A percentile compares a stretch with the other conserved stretches of the same genome.
phyloP scores from a whole-genome alignment of 768 basidiomycete species.

The Termitomyces sp. region DNA sequence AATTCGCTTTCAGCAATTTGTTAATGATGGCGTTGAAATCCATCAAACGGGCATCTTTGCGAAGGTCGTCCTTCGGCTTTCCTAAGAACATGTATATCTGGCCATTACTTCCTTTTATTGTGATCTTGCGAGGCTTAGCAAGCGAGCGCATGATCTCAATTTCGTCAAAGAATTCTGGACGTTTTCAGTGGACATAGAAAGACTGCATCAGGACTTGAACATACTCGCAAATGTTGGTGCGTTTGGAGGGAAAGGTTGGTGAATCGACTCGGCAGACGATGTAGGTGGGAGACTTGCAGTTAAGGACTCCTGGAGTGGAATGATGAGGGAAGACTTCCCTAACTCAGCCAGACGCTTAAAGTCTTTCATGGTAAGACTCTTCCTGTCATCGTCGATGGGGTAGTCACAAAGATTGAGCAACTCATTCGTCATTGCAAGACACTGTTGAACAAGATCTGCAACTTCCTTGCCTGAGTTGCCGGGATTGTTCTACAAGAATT shows the following conservation, averaged over 20 bases:
- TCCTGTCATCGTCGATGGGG: constrained; percentile 34
- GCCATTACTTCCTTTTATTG: constrained; percentile 78
- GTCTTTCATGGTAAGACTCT: constrained; percentile 42
- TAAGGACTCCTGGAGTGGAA: constrained; percentile 90
- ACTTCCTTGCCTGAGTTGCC: constrained; percentile 34
- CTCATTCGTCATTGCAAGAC: constrained; percentile 58
- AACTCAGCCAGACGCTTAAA: constrained; percentile 52
- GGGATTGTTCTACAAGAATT: constrained; percentile 36
- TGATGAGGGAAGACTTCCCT: constrained; percentile 65
- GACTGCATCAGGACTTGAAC: constrained; percentile 8
- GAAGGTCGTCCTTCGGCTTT: constrained; percentile 95
- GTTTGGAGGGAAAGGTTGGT: constrained; percentile 77
- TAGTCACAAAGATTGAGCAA: constrained; percentile 64
- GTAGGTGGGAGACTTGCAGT: constrained; percentile 83
- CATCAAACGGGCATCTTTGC: constrained; percentile 97
- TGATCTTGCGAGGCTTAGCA: constrained; percentile 87
- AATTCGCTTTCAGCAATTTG: constrained; percentile 89
- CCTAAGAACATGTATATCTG: constrained; percentile 86
- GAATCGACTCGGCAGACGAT: constrained; percentile 49
- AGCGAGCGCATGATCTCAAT: constrained; percentile 90
- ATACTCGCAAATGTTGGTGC: constrained; percentile 74
- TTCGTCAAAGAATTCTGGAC: constrained; percentile 70
- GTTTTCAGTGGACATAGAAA: not conserved
- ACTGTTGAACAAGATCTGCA: constrained; percentile 46
- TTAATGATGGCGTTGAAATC: constrained; percentile 98